These are phyloP conservation scores for Fusarium sp. DNA, from an alignment of 2,329 filamentous ascomycete genomes.

Conservation along the genomic window DNA sequence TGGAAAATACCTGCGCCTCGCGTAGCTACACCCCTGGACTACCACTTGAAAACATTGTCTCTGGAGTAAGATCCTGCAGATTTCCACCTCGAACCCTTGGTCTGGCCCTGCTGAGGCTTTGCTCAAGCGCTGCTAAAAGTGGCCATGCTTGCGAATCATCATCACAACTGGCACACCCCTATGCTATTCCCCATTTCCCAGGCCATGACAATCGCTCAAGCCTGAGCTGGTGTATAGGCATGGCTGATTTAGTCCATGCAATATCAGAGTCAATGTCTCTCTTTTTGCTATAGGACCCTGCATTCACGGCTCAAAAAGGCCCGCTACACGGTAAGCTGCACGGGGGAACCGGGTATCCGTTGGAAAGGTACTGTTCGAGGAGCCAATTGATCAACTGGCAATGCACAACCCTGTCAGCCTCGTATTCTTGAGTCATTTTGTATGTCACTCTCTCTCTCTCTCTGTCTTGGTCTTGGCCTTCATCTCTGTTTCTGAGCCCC, in stretches of 20 bases:
- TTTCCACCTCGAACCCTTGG: not conserved
- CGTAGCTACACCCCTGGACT: not conserved
- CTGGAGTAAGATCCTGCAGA: not conserved
- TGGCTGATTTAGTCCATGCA: not conserved
- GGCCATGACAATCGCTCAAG: not conserved
- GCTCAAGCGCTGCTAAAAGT: slow-evolving; percentile 9
- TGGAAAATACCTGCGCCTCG: slow-evolving; percentile 3
- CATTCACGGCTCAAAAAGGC: slow-evolving; percentile 1
- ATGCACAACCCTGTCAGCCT: slow-evolving; percentile 15
- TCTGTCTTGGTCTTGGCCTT: not conserved
- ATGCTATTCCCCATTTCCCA: slow-evolving; percentile 3
- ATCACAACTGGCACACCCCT: not conserved
- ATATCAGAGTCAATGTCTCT: not conserved
- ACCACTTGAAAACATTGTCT: not conserved
- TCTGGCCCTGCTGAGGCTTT: slow-evolving; percentile 1
- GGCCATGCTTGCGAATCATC: slow-evolving; percentile 26
- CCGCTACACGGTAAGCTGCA: not conserved
- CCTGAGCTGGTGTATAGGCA: no score
- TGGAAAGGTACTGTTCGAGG: not conserved
- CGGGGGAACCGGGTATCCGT: slow-evolving; percentile 3
- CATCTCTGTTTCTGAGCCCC: not conserved
- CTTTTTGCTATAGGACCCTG: slow-evolving; percentile 5
- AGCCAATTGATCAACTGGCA: slow-evolving; percentile 2
- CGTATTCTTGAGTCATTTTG: slow-evolving; percentile 10
- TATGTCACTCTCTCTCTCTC: not conserved